These are phyloP conservation scores for Diplodia sapinea DNA, from an alignment of 2,329 filamentous ascomycete genomes.

Conservation along the genomic window DNA sequence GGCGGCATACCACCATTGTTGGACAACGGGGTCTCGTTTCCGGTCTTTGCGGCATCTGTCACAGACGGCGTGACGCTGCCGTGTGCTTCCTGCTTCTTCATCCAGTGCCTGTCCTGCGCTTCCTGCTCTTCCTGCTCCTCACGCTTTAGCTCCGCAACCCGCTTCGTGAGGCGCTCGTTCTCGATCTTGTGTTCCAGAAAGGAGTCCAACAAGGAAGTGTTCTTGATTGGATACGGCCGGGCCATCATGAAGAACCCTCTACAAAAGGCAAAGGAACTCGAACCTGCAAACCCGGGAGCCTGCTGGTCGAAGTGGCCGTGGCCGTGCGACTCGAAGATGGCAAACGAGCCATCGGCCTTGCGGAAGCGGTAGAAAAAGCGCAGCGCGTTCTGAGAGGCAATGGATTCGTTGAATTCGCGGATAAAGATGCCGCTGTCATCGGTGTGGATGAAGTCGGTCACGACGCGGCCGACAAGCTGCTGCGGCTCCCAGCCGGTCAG, in stretches of 20 bases:
- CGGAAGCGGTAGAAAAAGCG: slow-evolving; percentile 86
- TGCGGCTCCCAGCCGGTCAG: slow-evolving; percentile 77
- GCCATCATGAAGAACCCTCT: slow-evolving; percentile 94
- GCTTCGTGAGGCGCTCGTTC: slow-evolving; percentile 82
- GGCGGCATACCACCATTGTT: slow-evolving; percentile 66
- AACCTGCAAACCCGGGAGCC: slow-evolving; percentile 63
- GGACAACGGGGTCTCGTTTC: slow-evolving; percentile 39
- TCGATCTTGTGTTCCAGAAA: slow-evolving; percentile 97
- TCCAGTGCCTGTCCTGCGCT: slow-evolving; percentile 65
- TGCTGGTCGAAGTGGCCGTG: slow-evolving; percentile 85
- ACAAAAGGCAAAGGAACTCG: slow-evolving; percentile 68
- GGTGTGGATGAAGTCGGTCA: slow-evolving; percentile 82
- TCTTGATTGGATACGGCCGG: slow-evolving; percentile 86
- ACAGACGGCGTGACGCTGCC: slow-evolving; percentile 59
- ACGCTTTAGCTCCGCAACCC: slow-evolving; percentile 81
- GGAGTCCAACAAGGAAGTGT: slow-evolving; percentile 82
- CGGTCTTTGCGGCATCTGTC: slow-evolving; percentile 43
- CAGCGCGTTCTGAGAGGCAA: slow-evolving; percentile 77
- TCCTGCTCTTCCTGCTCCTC: slow-evolving; percentile 85
- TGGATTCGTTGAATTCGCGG: slow-evolving; percentile 86
- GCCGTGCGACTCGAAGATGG: slow-evolving; percentile 88
- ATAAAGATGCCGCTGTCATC: slow-evolving; percentile 85
- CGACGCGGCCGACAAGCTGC: slow-evolving; percentile 74
- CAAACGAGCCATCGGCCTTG: slow-evolving; percentile 74
- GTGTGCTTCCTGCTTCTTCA: slow-evolving; percentile 62